These are phyloP conservation scores for Vicia villosa DNA, from an alignment of 306 rosid species.

Conservation along the genomic window DNA sequence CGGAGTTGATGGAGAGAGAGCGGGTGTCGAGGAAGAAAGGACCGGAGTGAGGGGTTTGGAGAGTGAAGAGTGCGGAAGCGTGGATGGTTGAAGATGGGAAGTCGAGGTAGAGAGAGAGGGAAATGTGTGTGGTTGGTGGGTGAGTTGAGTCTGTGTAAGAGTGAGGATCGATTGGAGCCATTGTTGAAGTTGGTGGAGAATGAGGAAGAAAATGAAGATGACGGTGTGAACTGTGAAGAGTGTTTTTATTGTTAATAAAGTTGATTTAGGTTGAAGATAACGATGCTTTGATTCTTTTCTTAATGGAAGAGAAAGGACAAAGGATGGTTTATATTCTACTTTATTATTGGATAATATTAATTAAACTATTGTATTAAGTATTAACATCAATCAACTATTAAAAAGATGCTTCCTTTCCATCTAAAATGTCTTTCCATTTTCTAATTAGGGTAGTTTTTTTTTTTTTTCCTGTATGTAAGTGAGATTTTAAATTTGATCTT, in stretches of 20 bases:
- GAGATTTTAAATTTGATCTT: too few species aligned
- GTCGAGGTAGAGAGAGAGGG: slow-evolving; percentile 70
- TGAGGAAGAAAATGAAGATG: background rate
- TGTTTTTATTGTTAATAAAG: background rate
- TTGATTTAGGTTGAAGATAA: background rate
- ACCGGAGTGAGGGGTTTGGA: slow-evolving; percentile 56
- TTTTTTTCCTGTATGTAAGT: too few species aligned
- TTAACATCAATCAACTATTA: too few species aligned
- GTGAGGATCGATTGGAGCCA: slow-evolving; percentile 92
- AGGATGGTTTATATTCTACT: too few species aligned
- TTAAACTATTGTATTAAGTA: too few species aligned
- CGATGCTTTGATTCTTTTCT: background rate
- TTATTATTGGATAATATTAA: too few species aligned
- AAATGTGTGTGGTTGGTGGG: slow-evolving; percentile 53
- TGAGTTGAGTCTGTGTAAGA: slow-evolving; percentile 77
- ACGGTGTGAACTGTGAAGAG: too few species aligned
- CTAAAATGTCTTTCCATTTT: too few species aligned
- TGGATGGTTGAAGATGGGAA: slow-evolving; percentile 65
- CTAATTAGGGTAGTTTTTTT: too few species aligned
- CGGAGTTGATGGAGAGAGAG: slow-evolving; percentile 58
- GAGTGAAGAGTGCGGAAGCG: slow-evolving; percentile 63
- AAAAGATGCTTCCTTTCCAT: too few species aligned
- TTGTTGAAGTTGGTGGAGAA: slow-evolving; percentile 7
- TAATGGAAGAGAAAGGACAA: background rate
- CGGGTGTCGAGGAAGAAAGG: slow-evolving; percentile 79